Evolutionary conservation across 2,329 filamentous ascomycete genomes (phyloP).

Genomic region (Rhinocladiella mackenziei): DNA sequence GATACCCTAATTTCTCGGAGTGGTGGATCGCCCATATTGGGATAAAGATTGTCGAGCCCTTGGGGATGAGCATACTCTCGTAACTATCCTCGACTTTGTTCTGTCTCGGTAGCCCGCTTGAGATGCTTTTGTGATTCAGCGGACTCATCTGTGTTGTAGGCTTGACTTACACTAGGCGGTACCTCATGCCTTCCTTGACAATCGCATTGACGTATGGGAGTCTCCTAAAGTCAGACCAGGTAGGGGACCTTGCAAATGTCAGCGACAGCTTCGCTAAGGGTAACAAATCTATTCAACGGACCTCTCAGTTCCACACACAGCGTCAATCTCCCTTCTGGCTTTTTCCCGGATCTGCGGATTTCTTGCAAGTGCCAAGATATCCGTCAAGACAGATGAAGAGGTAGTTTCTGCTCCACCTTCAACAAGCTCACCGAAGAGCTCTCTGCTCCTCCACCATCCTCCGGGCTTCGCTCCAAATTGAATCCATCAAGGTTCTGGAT

Average conservation of each 20-base stretch:
- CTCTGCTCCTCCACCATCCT: conserved; percentile 35
- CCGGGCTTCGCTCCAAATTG: conserved; percentile 39
- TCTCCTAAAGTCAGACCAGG: conserved; percentile 34
- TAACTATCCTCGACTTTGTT: conserved; percentile 48
- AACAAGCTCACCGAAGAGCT: conserved; percentile 13
- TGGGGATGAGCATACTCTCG: conserved; percentile 48
- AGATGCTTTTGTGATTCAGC: background rate
- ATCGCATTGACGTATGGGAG: conserved; percentile 38
- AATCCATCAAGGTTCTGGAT: conserved; percentile 39
- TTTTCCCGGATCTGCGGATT: conserved; percentile 50
- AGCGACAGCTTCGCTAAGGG: background rate
- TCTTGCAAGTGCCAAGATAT: conserved; percentile 37
- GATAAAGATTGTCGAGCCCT: conserved; percentile 42
- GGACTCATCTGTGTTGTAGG: no score
- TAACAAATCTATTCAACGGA: conserved; percentile 23
- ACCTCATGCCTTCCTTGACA: conserved; percentile 42
- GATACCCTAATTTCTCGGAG: conserved; percentile 41
- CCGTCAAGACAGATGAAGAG: conserved; percentile 8
- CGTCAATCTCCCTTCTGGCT: conserved; percentile 47
- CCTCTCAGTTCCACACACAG: conserved; percentile 42
- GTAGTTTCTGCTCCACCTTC: conserved; percentile 19
- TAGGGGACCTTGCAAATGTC: conserved; percentile 5
- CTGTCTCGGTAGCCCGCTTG: conserved; percentile 10
- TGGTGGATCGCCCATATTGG: conserved; percentile 30
- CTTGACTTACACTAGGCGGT: conserved; percentile 36